These are phyloP conservation scores for Alloascoidea hylecoeti DNA, from an alignment of 805 yeast species.

Conservation along the genomic window DNA sequence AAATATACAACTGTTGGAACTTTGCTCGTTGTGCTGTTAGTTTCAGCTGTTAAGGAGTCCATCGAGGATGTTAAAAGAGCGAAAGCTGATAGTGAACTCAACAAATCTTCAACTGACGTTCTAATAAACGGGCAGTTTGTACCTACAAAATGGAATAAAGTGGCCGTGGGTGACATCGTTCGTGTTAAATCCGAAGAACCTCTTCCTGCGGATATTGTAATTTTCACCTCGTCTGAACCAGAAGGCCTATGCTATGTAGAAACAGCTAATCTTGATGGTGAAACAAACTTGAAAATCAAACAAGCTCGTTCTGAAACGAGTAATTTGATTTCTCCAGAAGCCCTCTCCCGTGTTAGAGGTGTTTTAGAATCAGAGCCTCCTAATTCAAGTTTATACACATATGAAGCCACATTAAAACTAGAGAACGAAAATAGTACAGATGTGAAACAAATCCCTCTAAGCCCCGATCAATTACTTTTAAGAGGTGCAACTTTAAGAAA, in stretches of 20 bases:
- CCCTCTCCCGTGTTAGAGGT: constrained; percentile 38
- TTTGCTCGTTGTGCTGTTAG: constrained; percentile 65
- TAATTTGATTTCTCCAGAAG: constrained; percentile 49
- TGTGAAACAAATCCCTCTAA: constrained; percentile 51
- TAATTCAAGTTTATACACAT: constrained; percentile 85
- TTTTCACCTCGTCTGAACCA: constrained; percentile 89
- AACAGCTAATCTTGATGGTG: constrained; percentile 96
- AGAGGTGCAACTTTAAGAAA: constrained; percentile 94
- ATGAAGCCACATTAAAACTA: constrained; percentile 71
- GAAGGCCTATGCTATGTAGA: constrained; percentile 96
- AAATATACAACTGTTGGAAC: constrained; percentile 94
- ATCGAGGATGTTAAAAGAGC: constrained; percentile 86
- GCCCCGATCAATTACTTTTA: constrained; percentile 83
- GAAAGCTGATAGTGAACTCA: constrained; percentile 77
- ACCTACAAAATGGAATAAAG: constrained; percentile 68
- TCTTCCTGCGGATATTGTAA: constrained; percentile 82
- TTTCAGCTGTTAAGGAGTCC: constrained; percentile 85
- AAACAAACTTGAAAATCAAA: constrained; percentile 89
- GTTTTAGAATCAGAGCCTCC: constrained; percentile 78
- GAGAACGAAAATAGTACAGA: constrained; percentile 21
- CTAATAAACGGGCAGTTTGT: constrained; percentile 38
- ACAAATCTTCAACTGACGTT: constrained; percentile 61
- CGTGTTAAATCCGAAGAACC: constrained; percentile 77
- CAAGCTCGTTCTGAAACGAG: constrained; percentile 77
- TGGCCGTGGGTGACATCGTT: constrained; percentile 84